phyloP scores from a whole-genome alignment of 2,329 filamentous ascomycete species.

The Fusarium aywerte region DNA sequence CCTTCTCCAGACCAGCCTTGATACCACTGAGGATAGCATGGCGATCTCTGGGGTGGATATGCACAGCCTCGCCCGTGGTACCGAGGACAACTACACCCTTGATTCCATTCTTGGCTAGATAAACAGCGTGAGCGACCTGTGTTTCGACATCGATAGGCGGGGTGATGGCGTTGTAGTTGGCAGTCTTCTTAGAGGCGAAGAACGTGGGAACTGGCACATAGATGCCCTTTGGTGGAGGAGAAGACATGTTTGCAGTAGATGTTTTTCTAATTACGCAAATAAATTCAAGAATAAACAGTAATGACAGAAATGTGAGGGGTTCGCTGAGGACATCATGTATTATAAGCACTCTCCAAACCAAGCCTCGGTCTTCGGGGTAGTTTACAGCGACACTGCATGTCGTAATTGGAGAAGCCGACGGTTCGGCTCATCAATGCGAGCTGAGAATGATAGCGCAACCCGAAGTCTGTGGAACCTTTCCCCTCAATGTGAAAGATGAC shows the following conservation, averaged over 20 bases:
- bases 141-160: constrained; percentile 67
- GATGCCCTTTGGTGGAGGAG: constrained; percentile 63
- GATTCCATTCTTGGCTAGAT: constrained; percentile 69
- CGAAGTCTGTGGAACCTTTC: constrained; percentile 19
- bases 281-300: not conserved
- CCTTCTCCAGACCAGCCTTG: constrained; percentile 64
- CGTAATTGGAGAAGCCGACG: constrained; percentile 15
- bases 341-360: constrained; percentile 36
- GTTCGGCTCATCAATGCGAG: constrained; percentile 21
- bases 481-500: constrained; percentile 1
- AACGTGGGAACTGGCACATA: constrained; percentile 73
- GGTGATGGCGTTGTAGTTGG: constrained; percentile 57
- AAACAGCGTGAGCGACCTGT: constrained; percentile 68
- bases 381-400: constrained; percentile 35
- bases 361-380: constrained; percentile 42
- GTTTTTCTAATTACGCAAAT: not conserved
- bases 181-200: constrained; percentile 60
- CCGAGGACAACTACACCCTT: constrained; percentile 71
- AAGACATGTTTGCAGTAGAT: constrained; percentile 35
- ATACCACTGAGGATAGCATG: constrained; percentile 64
- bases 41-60: constrained; percentile 68
- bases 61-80: constrained; percentile 72
- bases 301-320: constrained; percentile 21
- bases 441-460: constrained; percentile 1
- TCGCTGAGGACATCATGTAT: constrained; percentile 26